These are phyloP conservation scores for Peniophora sp. DNA, from an alignment of 1,284 basidiomycete species.

Conservation along the genomic window DNA sequence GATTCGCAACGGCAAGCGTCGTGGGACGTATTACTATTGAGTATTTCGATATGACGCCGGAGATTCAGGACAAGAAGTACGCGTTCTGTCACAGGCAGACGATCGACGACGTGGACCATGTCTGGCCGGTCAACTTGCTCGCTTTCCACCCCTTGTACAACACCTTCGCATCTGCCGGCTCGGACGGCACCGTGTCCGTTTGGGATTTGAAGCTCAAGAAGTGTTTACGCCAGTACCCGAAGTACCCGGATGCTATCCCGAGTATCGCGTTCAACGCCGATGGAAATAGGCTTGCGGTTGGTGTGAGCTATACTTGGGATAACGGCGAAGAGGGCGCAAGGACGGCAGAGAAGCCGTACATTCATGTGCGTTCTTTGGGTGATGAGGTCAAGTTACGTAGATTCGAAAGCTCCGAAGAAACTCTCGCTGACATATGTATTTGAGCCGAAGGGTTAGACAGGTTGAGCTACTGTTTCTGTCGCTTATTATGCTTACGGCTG, in stretches of 20 bases:
- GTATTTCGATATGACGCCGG: constrained; percentile 82
- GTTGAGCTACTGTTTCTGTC: too few relatives aligned
- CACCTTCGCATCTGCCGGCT: constrained; percentile 92
- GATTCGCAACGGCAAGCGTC: constrained; percentile 89
- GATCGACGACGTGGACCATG: constrained; percentile 88
- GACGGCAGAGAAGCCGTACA: constrained; percentile 29
- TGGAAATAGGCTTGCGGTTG: constrained; percentile 77
- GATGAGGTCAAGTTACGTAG: constrained; percentile 50
- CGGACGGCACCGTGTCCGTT: constrained; percentile 85
- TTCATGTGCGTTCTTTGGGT: constrained; percentile 28
- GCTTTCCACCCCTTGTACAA: constrained; percentile 91
- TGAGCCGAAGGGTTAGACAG: constrained; percentile 12
- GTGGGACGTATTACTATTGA: constrained; percentile 97
- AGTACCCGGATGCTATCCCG: constrained; percentile 67
- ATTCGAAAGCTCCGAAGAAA: too few relatives aligned
- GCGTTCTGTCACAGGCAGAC: constrained; percentile 96
- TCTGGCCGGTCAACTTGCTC: constrained; percentile 96
- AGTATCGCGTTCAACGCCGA: constrained; percentile 78
- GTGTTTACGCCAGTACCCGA: constrained; percentile 82
- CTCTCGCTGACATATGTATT: background rate
- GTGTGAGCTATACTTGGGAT: constrained; percentile 82
- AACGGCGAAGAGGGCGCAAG: constrained; percentile 67
- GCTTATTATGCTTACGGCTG: too few relatives aligned
- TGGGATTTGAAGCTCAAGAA: constrained; percentile 99
- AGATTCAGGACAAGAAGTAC: constrained; percentile 85